These are phyloP conservation scores for Cetraspora pellucida DNA, from an alignment of 192 early-diverging fungal species.

Conservation along the genomic window DNA sequence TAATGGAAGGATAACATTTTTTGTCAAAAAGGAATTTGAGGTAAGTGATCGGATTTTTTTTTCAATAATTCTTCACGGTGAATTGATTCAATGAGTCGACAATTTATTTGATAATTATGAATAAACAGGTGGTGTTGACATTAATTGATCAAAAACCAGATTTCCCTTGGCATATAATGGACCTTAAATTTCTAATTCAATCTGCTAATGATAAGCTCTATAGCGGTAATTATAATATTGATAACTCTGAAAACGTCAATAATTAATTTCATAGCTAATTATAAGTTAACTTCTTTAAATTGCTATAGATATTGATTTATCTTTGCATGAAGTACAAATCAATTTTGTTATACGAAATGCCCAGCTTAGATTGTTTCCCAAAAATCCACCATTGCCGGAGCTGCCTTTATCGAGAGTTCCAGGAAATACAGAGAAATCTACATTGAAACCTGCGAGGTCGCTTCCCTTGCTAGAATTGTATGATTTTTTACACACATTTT, in stretches of 20 bases:
- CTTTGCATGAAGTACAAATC: neutral
- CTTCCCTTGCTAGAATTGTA: constrained; percentile 23
- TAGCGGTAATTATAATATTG: neutral
- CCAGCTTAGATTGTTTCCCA: neutral
- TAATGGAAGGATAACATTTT: constrained; percentile 75
- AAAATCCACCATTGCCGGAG: neutral
- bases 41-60: constrained; percentile 36
- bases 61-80: too few species aligned
- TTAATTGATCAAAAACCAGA: neutral
- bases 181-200: constrained; percentile 23
- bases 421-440: neutral
- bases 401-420: neutral
- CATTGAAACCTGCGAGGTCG: neutral
- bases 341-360: neutral
- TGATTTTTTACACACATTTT: constrained; percentile 23
- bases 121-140: constrained; percentile 15
- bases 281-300: neutral
- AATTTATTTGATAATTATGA: neutral
- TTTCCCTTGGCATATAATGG: constrained; percentile 2
- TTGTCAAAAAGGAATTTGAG: constrained; percentile 72
- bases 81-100: neutral
- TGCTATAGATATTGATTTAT: neutral
- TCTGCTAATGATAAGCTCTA: neutral
- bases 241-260: neutral
- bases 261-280: neutral